Percentiles rank a stretch among this genome's conserved stretches.
phyloP scores from a whole-genome alignment of 1,139 yeast species.

The Blastobotrys raffinosifermentans region DNA sequence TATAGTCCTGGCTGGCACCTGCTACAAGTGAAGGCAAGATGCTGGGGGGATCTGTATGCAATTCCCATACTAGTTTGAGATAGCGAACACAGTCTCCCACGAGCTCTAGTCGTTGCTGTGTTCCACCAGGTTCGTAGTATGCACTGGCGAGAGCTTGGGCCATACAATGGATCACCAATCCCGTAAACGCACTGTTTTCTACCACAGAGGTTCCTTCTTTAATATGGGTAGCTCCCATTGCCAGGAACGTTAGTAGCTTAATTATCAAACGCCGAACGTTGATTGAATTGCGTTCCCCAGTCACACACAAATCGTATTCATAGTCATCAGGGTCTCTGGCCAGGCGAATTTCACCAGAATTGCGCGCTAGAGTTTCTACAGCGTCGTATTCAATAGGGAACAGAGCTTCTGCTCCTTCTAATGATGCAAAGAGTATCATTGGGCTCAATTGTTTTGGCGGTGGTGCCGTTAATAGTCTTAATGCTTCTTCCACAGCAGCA shows the following conservation, averaged over 20 bases:
- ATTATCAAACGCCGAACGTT: slow-evolving; percentile 9
- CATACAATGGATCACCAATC: background rate
- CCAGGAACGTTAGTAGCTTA: slow-evolving; percentile 11
- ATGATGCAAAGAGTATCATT: background rate
- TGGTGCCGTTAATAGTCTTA: background rate
- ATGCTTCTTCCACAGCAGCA: background rate
- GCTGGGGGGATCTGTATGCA: slow-evolving; percentile 14
- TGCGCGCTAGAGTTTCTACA: background rate
- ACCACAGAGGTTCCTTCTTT: background rate
- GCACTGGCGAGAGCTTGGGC: background rate
- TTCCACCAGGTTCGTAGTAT: background rate
- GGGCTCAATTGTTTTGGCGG: too few species aligned
- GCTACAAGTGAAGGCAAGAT: slow-evolving; percentile 15
- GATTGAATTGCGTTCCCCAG: slow-evolving; percentile 9
- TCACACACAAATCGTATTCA: slow-evolving; percentile 9
- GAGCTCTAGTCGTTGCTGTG: slow-evolving; percentile 9
- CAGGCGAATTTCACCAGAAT: background rate
- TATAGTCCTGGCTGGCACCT: slow-evolving; percentile 38
- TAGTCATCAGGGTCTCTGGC: background rate
- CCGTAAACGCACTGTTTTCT: background rate
- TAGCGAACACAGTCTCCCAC: slow-evolving; percentile 20
- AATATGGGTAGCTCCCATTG: too few species aligned
- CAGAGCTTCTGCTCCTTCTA: background rate
- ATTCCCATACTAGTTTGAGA: slow-evolving; percentile 21
- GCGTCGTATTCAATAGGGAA: background rate